phyloP scores from a whole-genome alignment of 2,329 filamentous ascomycete genomes.

The Ceratocystis ficicola region DNA sequence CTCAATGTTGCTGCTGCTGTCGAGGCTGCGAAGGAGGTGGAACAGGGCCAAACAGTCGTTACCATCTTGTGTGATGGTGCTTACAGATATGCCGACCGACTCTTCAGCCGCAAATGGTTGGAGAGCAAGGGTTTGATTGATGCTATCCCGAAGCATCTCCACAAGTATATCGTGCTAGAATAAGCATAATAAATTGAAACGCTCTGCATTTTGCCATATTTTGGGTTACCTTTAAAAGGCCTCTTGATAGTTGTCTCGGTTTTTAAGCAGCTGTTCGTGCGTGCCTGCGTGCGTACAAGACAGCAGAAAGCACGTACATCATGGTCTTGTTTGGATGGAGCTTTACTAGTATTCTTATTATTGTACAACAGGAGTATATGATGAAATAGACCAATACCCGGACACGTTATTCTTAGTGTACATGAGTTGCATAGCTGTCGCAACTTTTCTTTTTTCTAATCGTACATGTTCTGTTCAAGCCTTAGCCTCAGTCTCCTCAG shows the following conservation, averaged over 20 bases:
- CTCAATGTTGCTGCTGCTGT: conserved; percentile 93
- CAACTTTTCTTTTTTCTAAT: conserved; percentile 11
- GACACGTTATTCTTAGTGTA: conserved; percentile 5
- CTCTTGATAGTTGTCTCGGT: background rate
- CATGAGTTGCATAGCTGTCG: conserved; percentile 11
- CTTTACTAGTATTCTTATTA: conserved; percentile 11
- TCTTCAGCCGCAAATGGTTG: conserved; percentile 89
- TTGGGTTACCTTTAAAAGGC: background rate
- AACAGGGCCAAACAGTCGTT: conserved; percentile 79
- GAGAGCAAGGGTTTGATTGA: conserved; percentile 69
- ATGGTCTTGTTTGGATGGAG: background rate
- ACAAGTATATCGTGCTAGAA: conserved; percentile 89
- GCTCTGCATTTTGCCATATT: background rate
- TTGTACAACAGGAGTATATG: conserved; percentile 22
- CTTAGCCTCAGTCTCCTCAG: background rate
- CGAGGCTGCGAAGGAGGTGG: conserved; percentile 82
- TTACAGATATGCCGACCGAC: conserved; percentile 87
- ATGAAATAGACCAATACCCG: background rate
- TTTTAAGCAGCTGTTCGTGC: background rate
- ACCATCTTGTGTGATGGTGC: conserved; percentile 92
- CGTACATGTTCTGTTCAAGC: conserved; percentile 9
- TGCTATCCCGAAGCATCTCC: conserved; percentile 70
- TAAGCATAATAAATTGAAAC: conserved; percentile 30
- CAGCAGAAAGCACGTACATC: background rate
- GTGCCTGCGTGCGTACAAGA: too few species aligned